Evolutionary conservation across 208 protist genomes (phyloP), one percentile per base, ranked within the genome.

Genomic region (Trypanosoma avium): DNA sequence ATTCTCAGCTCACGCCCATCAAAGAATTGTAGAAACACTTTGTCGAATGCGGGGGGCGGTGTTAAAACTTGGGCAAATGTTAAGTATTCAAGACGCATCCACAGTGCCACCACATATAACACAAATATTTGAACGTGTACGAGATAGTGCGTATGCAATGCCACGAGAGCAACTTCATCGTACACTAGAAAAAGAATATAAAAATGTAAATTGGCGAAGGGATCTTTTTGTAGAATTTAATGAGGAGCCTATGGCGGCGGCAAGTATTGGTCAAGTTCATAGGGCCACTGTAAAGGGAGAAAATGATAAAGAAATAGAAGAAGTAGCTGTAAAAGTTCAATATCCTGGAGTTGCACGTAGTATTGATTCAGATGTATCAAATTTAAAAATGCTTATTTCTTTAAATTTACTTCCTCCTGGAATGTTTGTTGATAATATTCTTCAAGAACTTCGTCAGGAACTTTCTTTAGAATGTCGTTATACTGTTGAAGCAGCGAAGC

Each of bases 31-130:
- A 4, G 80, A 97, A 15, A 96, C 95, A 17, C 80, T 99, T 22
- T 98, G 96, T 57, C 86, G 92, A 29, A 99, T 99, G 97, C 84
- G 97, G 26, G 87, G 87, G 2, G 76, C 82, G 7, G 87, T 91
- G 53, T 58, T 99, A 54, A 99, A 99, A 66, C 81, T 99, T n/a
- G 97, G 96, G 1, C 97, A 99, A 82, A 96, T 98, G 71, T 73
- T 98, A 6, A 96, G 84, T 65, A 97, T 98, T 61, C 94, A 96
- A 61, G 88, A 97, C 58, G 74, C 61, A 15, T 66, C 58, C 36
- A 86, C 88, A 9, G 63, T 97, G 17, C 87, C 93, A 12, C 64
- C 84, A 13, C 79, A 90, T 43, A 62, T 96, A 27, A 81, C 82
- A 38, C 67, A 78, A 21, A 30, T 91, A 13, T 95, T 98, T 52